Evolutionary conservation across 1,284 basidiomycete genomes (phyloP), one percentile per base, ranked within the genome.

Genomic region (Sporisorium scitamineum): DNA sequence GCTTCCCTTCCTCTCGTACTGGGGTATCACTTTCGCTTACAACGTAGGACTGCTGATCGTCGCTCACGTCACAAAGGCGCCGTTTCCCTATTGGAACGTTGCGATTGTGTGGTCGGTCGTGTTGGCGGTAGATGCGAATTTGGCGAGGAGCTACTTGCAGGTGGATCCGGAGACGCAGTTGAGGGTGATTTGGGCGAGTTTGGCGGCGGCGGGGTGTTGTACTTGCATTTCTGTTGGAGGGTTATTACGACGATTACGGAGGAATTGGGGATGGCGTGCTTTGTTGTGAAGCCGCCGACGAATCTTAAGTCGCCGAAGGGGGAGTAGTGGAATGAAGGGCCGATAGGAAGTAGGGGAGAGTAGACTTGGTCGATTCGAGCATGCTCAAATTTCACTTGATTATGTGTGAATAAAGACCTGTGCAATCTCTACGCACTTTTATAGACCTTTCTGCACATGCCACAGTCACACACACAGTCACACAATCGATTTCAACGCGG

Each of bases 31-130:
- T 80, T 94, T 94, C 76, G 87, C 88, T 5, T 88, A 89, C 81
- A 87, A 89, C 81, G 95, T 97, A 48, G 94, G 94, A 39, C 88
- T 93, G 76, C 92, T 98, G 87, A 98, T 98, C 84, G 87, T 97
- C 37, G 94, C 95, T 0, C 96, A 99, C 86, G 91, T 98, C 44
- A 95, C 94, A 55, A 91, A 90, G 75, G 89, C 89, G 42, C 88
- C 90, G 5, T 97, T 97, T 88, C 95, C 95, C 0, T 89, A 89
- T 85, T 95, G 92, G 90, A 94, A 97, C 86, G 89, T 90, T 77
- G 90, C 94, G 84, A 94, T 94, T 90, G 85, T 94, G 10, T 93
- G 92, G 90, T 93, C 90, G 70, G 85, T 91, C 6, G 82, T 94
- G 14, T 92, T 91, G 5, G 92, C 92, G 0, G 61, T 94, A 27